phyloP scores from a whole-genome alignment of 1,139 yeast genomes.

The Sporopachydermia cereana region DNA sequence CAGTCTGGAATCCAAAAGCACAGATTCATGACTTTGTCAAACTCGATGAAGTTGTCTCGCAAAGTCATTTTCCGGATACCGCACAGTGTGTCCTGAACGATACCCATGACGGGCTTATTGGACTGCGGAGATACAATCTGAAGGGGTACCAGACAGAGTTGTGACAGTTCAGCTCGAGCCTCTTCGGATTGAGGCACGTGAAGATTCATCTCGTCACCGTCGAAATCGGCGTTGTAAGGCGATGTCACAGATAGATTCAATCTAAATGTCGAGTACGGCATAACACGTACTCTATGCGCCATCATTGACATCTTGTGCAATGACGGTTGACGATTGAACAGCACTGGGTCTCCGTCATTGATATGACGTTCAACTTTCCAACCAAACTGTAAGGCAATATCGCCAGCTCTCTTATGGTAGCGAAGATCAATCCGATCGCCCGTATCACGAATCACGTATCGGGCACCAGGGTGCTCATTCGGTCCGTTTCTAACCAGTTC shows the following conservation, averaged over 20 bases:
- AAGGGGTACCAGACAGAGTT: slow-evolving; percentile 91
- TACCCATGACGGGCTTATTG: slow-evolving; percentile 99
- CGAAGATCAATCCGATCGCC: slow-evolving; percentile 97
- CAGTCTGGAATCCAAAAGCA: slow-evolving; percentile 96
- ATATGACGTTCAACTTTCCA: slow-evolving; percentile 99
- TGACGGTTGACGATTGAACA: slow-evolving; percentile 98
- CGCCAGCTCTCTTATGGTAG: slow-evolving; percentile 97
- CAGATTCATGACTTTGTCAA: slow-evolving; percentile 92
- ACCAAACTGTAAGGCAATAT: slow-evolving; percentile 92
- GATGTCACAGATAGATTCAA: slow-evolving; percentile 93
- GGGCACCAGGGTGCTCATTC: slow-evolving; percentile 98
- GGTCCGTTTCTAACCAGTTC: slow-evolving; percentile 96
- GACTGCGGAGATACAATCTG: slow-evolving; percentile 98
- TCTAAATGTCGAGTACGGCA: slow-evolving; percentile 98
- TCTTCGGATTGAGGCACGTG: slow-evolving; percentile 99
- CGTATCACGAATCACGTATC: slow-evolving; percentile 92
- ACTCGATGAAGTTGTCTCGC: slow-evolving; percentile 79
- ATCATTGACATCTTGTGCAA: slow-evolving; percentile 99
- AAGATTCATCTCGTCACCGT: slow-evolving; percentile 99
- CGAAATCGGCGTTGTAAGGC: slow-evolving; percentile 99
- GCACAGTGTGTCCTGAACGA: slow-evolving; percentile 96
- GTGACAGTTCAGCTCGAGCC: slow-evolving; percentile 90
- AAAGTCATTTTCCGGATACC: slow-evolving; percentile 94
- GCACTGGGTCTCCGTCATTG: slow-evolving; percentile 94
- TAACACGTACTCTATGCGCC: slow-evolving; percentile 98